Base-by-base conservation (phyloP, 192 early-diverging fungal species). In the Coemansia sp. region DNA sequence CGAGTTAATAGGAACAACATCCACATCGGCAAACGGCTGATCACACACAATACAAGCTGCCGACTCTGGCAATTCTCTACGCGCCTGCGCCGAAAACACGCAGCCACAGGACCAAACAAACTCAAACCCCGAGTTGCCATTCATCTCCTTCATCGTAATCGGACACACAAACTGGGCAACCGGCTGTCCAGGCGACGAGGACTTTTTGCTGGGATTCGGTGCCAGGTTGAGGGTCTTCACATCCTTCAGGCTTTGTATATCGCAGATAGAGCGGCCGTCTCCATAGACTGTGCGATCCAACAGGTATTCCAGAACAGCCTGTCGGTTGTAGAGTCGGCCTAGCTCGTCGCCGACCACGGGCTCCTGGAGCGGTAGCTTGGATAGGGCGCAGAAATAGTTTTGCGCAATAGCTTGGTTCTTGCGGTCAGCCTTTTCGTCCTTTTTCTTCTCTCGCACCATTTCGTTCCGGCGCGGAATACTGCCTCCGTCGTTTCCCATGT, bases 291-390 rank as follows among this genome's bases (percentile, higher is more conserved):
- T 82, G 50, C 76, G 76, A 23, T 71, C 73, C 0, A 91, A 70
- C 6, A 93, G 74, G 55, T 79, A 86, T 46, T 88, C 83, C 0
- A 93, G 61, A 36, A 93, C 62, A 0, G 85, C 75, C n/a, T 87
- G 86, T 62, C 89, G 89, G 71, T 91, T 92, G 82, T 90, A 93
- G 33, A 93, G 76, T 13, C 85, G 83, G 0, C 92, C 92, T 5
- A 92, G 76, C 9, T 59, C 72, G 55, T 83, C 80, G 13, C 72
- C 73, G 13, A 90, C 90, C 9, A 93, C 65, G 0, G 92, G 92
- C 23, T 68, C 62, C 21, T 70, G 45, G 14, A 93, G 83, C 8
- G 83, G 86, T 31, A 58, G 65, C 40, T 83, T 76, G n/a, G 76
- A 75, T 13, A 83, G 65, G 6, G 82, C 69, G 34, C 82, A 83